Evolutionary conservation across 2,329 filamentous ascomycete species (phyloP), one percentile per base, ranked within the genome.

Genomic region (Fusarium chlamydosporum): DNA sequence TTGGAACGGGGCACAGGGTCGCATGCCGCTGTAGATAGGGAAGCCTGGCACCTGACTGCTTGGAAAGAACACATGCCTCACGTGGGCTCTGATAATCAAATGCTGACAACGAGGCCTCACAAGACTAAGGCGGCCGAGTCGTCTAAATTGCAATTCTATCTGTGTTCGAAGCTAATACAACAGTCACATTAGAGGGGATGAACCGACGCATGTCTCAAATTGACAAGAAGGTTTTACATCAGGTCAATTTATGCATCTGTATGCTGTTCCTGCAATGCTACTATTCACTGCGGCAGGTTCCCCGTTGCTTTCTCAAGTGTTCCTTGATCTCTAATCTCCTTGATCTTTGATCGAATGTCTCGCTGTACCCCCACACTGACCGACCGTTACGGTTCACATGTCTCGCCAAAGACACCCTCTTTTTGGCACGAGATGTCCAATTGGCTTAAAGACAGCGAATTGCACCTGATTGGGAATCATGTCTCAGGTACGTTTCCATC

Each of bases 101-200:
- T 60, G 72, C 70, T 74, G 72, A 74, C 69, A 59, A 47, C 40
- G 56, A 65, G 70, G 65, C 72, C 69, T 62, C 55, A 55, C 60
- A 33, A 48, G 51, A 27, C 23, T n/a, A 54, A 27, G 52, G 42
- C 45, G 29, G 51, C 43, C 41, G 29, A 45, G 47, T 27, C 26
- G 40, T n/a, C 41, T 33, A 16, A 51, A n/a, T 20, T 27, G 8
- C 15, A 15, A 16, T 15, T 31, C 23, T 15, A 23, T 27, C 41
- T n/a, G n/a, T 37, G 27, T 11, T 31, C 43, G 37, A 35, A 18
- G 23, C 33, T 56, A 34, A n/a, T 26, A 15, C 7, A 15, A 40
- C 12, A 10, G 15, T 18, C 27, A 31, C 34, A 3, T 42, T n/a
- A 20, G 15, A 20, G 18, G 33, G 11, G 34, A 31, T 9, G 13